These are phyloP conservation scores for Plectosphaerella plurivora DNA, from an alignment of 2,329 filamentous ascomycete genomes.

Conservation along the genomic window DNA sequence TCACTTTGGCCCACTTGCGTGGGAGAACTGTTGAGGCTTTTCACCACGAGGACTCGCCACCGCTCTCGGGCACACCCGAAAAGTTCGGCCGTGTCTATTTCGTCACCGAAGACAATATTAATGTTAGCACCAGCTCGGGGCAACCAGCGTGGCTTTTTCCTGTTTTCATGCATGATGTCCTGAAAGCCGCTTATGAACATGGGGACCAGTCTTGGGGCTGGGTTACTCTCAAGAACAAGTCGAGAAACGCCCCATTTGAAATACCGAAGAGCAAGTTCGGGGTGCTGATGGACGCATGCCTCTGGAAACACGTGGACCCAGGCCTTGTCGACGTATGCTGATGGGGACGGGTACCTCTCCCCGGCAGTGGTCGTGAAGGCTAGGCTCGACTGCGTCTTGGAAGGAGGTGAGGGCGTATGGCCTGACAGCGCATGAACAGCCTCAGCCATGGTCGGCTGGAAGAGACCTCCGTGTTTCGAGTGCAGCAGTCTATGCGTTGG, in stretches of 20 bases:
- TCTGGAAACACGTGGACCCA: constrained; percentile 98
- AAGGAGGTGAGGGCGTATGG: neutral
- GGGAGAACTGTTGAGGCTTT: constrained; percentile 12
- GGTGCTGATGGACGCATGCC: constrained; percentile 86
- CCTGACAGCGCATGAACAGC: constrained; percentile 77
- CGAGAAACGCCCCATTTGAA: constrained; percentile 97
- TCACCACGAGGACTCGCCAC: constrained; percentile 65
- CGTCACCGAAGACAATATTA: constrained; percentile 73
- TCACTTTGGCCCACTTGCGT: constrained; percentile 6
- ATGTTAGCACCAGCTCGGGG: constrained; percentile 70
- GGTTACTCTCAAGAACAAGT: constrained; percentile 83
- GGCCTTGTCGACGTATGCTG: constrained; percentile 63
- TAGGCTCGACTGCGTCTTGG: neutral
- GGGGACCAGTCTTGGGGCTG: constrained; percentile 82
- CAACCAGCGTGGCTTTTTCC: constrained; percentile 73
- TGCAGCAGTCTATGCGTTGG: constrained; percentile 80
- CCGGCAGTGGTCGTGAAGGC: constrained; percentile 48
- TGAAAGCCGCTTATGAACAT: constrained; percentile 94
- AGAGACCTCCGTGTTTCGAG: constrained; percentile 76
- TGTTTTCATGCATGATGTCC: constrained; percentile 79
- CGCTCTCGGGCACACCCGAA: constrained; percentile 73
- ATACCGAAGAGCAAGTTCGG: constrained; percentile 77
- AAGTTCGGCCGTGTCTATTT: constrained; percentile 64
- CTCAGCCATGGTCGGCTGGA: constrained; percentile 84
- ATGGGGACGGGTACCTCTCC: constrained; percentile 67